These are phyloP conservation scores for Xylaria telfairii DNA, from an alignment of 495 filamentous ascomycete species.

Conservation along the genomic window DNA sequence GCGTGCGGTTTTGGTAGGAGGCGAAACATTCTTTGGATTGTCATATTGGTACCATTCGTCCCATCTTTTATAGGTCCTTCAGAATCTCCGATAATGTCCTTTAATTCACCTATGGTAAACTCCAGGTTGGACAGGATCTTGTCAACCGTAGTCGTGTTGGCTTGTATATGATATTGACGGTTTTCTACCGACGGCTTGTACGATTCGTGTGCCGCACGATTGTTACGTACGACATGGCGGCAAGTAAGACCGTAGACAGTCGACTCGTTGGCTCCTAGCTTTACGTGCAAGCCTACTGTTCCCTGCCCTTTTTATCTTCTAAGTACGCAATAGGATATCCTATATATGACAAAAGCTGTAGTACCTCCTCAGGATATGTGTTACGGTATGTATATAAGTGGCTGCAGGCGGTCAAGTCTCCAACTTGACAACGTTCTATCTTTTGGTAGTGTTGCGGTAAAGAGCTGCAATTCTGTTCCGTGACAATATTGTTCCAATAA, in stretches of 20 bases:
- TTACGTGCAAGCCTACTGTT: slow-evolving; percentile 18
- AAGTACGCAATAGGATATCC: slow-evolving; percentile 14
- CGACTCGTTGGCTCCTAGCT: slow-evolving; percentile 14
- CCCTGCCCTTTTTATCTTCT: background rate
- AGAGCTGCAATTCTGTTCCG: too few species aligned
- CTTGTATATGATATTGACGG: slow-evolving; percentile 8
- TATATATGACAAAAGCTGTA: background rate
- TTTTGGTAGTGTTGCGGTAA: too few species aligned
- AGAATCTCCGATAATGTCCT: too few species aligned
- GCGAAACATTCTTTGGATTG: too few species aligned
- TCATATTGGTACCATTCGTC: too few species aligned
- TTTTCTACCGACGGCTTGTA: slow-evolving; percentile 2
- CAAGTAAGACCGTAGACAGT: slow-evolving; percentile 20
- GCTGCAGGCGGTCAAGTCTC: too few species aligned
- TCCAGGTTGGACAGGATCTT: too few species aligned
- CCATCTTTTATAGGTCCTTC: too few species aligned
- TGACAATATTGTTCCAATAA: too few species aligned
- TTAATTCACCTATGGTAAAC: too few species aligned
- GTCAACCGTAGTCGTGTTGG: background rate
- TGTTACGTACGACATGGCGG: slow-evolving; percentile 13
- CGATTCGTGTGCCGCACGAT: background rate
- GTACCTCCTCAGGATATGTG: background rate
- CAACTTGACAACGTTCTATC: too few species aligned
- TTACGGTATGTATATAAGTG: background rate
- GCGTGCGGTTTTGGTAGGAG: too few species aligned